phyloP scores from a whole-genome alignment of 1,139 yeast species.

The Zygosaccharomyces pseudobailii region DNA sequence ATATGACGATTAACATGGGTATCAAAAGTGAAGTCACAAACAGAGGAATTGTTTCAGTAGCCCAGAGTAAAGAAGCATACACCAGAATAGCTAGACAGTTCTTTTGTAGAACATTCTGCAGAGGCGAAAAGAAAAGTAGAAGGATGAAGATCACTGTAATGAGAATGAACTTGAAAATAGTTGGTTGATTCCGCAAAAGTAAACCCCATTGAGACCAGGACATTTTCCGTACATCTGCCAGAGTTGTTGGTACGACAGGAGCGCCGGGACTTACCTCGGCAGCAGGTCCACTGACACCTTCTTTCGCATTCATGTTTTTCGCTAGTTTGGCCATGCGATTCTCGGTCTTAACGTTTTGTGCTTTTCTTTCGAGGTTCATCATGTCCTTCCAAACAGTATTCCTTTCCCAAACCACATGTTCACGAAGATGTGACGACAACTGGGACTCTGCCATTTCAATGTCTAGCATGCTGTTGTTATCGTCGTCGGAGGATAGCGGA shows the following conservation, averaged over 20 bases:
- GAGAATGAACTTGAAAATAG: conserved; percentile 41
- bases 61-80: conserved; percentile 83
- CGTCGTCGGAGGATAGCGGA: conserved; percentile 5
- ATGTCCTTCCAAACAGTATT: conserved; percentile 96
- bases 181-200: conserved; percentile 18
- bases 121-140: conserved; percentile 52
- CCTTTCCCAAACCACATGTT: conserved; percentile 93
- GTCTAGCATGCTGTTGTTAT: conserved; percentile 11
- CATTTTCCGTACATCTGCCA: conserved; percentile 15
- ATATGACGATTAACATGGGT: conserved; percentile 71
- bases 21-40: conserved; percentile 78
- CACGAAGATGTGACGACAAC: conserved; percentile 72
- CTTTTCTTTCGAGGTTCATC: conserved; percentile 78
- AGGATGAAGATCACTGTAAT: conserved; percentile 45
- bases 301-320: conserved; percentile 7
- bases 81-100: conserved; percentile 80
- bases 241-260: conserved; percentile 12
- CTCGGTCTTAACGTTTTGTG: conserved; percentile 49
- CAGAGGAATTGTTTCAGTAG: conserved; percentile 86
- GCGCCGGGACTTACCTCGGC: conserved; percentile 5
- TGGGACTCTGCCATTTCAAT: conserved; percentile 50
- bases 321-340: conserved; percentile 16
- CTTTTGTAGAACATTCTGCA: conserved; percentile 61
- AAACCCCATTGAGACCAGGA: conserved; percentile 12
- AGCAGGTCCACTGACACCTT: conserved; percentile 9